Base-by-base conservation (phyloP, 495 filamentous ascomycete species). In the Aspergillus diversus region DNA sequence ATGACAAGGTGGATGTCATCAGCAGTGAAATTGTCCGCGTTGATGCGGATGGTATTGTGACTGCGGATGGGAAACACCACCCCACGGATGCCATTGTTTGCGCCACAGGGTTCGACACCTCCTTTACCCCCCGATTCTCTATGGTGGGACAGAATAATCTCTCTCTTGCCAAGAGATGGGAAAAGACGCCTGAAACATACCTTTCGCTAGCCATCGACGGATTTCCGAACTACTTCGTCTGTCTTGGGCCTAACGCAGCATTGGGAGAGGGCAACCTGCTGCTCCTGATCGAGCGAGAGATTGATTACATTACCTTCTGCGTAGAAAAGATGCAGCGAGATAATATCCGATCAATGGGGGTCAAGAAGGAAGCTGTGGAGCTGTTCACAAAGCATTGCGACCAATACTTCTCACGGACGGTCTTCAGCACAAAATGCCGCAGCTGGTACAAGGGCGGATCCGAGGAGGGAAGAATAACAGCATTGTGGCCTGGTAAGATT, bases 191-290 rank as follows among this genome's bases (percentile, higher is more conserved):
- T 0, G 83, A 84, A 62, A 82, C 80, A 5, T 90, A 91, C 62
- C 77, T 87, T 37, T 85, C 83, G 15, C 75, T 85, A 13, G 84
- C 86, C 5, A 78, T 86, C 2, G 81, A 87, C 55, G 81, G 78
- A 0, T 90, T 90, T 67, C 88, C 88, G 4, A 90, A 90, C 61
- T 86, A 87, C 65, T 89, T 88, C 69, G 80, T 85, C 39, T 74
- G 77, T 49, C 65, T 83, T 12, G 79, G 80, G 2, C 78, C 77
- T 6, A 84, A 84, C 55, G 71, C 79, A 9, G 74, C 76, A 1
- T 67, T 83, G 8, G 82, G 77, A 1, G 81, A 81, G 52, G 81
- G 81, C 7, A 81, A 77, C 17, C 61, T 81, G 13, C 69, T 80
- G 31, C 65, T 79, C 32, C 60, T 80, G 34, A 72, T 83, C 7